These are phyloP conservation scores for Geranomyces michiganensis DNA, from an alignment of 192 early-diverging fungal genomes.

Conservation along the genomic window DNA sequence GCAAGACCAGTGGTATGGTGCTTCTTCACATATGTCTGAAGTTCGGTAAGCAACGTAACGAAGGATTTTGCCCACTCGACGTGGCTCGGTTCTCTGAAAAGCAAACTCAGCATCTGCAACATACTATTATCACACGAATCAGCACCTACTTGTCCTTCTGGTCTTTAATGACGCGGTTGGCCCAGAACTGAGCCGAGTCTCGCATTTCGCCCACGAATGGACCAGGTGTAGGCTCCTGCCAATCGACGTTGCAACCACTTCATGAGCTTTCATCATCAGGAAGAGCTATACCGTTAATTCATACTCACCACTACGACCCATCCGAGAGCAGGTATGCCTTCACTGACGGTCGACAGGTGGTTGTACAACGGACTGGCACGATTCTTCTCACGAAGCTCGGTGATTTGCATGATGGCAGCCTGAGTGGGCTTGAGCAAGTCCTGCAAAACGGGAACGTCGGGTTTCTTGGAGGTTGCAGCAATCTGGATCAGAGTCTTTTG, in stretches of 20 bases:
- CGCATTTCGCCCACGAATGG: slow-evolving; percentile 87
- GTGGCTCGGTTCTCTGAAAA: slow-evolving; percentile 68
- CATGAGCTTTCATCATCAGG: no score
- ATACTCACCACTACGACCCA: slow-evolving; percentile 86
- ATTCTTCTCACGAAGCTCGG: slow-evolving; percentile 77
- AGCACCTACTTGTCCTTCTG: slow-evolving; percentile 79
- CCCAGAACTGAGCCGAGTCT: slow-evolving; percentile 90
- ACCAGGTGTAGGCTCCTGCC: slow-evolving; percentile 80
- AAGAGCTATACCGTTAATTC: no score
- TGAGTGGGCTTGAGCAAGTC: slow-evolving; percentile 73
- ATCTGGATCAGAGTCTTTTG: slow-evolving; percentile 77
- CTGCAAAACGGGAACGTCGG: slow-evolving; percentile 61
- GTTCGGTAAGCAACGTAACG: slow-evolving; percentile 67
- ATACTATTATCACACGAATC: not conserved
- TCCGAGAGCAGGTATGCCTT: slow-evolving; percentile 87
- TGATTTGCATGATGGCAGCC: slow-evolving; percentile 63
- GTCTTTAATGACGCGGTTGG: slow-evolving; percentile 87
- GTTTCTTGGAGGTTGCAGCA: slow-evolving; percentile 77
- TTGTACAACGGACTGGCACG: slow-evolving; percentile 73
- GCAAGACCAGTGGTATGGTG: slow-evolving; percentile 84
- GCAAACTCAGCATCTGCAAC: not conserved
- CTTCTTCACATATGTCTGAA: slow-evolving; percentile 87
- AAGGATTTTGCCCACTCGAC: slow-evolving; percentile 85
- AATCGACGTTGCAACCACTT: no score
- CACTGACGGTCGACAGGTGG: slow-evolving; percentile 83